Evolutionary conservation across 192 early-diverging fungal species (phyloP), one percentile per base, ranked within the genome.

Genomic region (Backusella westeae): DNA sequence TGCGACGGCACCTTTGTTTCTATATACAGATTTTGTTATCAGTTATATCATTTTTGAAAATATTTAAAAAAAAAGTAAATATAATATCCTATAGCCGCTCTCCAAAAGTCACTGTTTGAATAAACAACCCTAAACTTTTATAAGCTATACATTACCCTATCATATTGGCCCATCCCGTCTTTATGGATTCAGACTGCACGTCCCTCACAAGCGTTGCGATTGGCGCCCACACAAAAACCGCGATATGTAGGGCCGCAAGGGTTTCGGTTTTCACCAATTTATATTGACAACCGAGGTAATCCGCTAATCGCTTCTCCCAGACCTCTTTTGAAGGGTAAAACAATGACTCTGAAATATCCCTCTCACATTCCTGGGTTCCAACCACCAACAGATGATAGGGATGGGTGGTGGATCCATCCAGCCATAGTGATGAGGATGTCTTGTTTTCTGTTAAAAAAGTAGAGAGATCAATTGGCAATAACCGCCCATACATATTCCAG

Each of bases 301-400:
- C 59, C 63, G 78, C 75, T 0, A 88, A 71, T 9, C 77, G 71
- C 17, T 72, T 70, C 42, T 88, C 87, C 87, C 87, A 88, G 34
- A 73, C 74, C 4, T 71, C 76, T 75, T 88, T 88, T 21, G 87
- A 86, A 19, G 87, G 84, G 52, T 85, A 85, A 5, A 88, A 72
- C 7, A 88, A 73, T 0, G 87, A 80, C 63, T 85, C 85, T n/a
- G 79, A 70, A 23, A 88, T 88, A 53, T 87, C 86, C 29, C 84
- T 82, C 41, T 88, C 85, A 68, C 87, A 88, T 63, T 88, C 87
- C 70, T 88, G 87, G 0, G 87, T 88, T n/a, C 86, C 86, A 41
- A 88, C 85, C 7, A 76, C 87, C 2, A 88, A 71, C 15, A 88
- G 49, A 73, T 88, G 87, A 67, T 87, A 88, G 0, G 87, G 87